Percentiles rank a stretch among this genome's conserved stretches.
These are phyloP conservation scores for Yamadazyma nakazawae DNA, from an alignment of 805 yeast genomes.

Conservation along the genomic window DNA sequence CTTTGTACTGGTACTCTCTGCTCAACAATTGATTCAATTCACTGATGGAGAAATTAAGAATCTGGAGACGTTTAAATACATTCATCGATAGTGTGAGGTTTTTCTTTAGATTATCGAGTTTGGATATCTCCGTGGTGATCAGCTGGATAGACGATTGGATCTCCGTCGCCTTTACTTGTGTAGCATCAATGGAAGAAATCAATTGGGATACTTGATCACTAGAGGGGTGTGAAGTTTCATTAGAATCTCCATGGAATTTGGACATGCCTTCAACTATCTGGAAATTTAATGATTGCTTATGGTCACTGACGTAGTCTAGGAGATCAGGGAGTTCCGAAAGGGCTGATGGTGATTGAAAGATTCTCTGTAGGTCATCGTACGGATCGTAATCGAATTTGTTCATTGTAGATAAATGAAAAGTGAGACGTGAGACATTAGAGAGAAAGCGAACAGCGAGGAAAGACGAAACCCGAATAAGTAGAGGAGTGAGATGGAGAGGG, in stretches of 20 bases:
- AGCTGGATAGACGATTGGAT: constrained; percentile 62
- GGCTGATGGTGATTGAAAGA: constrained; percentile 51
- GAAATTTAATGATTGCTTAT: constrained; percentile 47
- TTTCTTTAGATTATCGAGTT: constrained; percentile 76
- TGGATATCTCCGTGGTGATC: constrained; percentile 76
- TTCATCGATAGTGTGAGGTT: constrained; percentile 85
- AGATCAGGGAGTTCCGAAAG: constrained; percentile 51
- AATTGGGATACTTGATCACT: constrained; percentile 36
- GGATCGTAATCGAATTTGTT: constrained; percentile 8
- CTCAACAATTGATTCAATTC: constrained; percentile 62
- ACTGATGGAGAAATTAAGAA: constrained; percentile 53
- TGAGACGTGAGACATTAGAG: neutral
- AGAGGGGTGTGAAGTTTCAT: constrained; percentile 7
- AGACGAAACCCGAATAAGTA: neutral
- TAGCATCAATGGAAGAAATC: constrained; percentile 43
- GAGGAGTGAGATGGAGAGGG: too few relatives aligned
- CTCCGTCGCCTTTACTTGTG: constrained; percentile 45
- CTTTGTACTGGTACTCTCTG: constrained; percentile 46
- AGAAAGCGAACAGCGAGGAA: neutral
- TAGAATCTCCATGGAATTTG: constrained; percentile 22
- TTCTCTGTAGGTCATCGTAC: constrained; percentile 42
- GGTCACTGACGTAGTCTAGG: constrained; percentile 46
- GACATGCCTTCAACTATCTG: constrained; percentile 41
- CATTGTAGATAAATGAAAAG: constrained; percentile 1
- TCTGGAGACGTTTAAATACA: constrained; percentile 79